Percentiles rank a stretch among this genome's conserved stretches.
phyloP scores from a whole-genome alignment of 768 basidiomycete species.

The Agrocybe chaxingu region DNA sequence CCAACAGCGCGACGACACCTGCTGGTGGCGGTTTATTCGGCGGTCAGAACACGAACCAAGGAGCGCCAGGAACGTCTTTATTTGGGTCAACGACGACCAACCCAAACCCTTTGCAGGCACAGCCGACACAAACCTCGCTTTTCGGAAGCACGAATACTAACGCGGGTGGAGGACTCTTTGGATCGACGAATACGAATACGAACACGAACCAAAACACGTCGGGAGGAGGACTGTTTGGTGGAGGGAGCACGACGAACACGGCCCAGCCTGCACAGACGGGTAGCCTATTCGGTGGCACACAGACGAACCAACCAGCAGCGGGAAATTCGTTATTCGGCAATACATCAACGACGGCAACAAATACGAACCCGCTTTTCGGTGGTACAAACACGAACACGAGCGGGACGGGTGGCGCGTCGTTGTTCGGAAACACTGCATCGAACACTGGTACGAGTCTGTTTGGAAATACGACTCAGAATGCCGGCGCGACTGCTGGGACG shows the following conservation, averaged over 20 bases:
- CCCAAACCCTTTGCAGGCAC: conserved; percentile 13
- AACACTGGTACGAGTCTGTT: conserved; percentile 9
- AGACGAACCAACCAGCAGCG: conserved; percentile 9
- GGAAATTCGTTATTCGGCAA: conserved; percentile 9
- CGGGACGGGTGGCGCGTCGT: conserved; percentile 1
- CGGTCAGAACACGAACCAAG: conserved; percentile 9
- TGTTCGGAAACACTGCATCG: conserved; percentile 1
- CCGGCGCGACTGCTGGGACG: conserved; percentile 10
- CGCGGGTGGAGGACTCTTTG: background rate
- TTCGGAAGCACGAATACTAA: conserved; percentile 13
- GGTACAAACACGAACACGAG: conserved; percentile 10
- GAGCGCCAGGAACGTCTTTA: conserved; percentile 8
- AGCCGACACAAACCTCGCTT: conserved; percentile 10
- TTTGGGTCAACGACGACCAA: conserved; percentile 16
- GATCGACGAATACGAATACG: conserved; percentile 1
- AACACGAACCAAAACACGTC: conserved; percentile 3
- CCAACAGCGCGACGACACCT: conserved; percentile 6
- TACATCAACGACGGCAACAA: background rate
- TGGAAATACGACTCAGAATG: conserved; percentile 4
- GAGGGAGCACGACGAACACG: too few species aligned
- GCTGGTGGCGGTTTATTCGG: conserved; percentile 21
- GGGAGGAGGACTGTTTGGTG: conserved; percentile 11
- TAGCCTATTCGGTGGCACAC: conserved; percentile 12
- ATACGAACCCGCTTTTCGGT: background rate
- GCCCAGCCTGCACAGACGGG: background rate